Evolutionary conservation across 2,329 filamentous ascomycete species (phyloP).

Genomic region (Colletotrichum liaoningense): DNA sequence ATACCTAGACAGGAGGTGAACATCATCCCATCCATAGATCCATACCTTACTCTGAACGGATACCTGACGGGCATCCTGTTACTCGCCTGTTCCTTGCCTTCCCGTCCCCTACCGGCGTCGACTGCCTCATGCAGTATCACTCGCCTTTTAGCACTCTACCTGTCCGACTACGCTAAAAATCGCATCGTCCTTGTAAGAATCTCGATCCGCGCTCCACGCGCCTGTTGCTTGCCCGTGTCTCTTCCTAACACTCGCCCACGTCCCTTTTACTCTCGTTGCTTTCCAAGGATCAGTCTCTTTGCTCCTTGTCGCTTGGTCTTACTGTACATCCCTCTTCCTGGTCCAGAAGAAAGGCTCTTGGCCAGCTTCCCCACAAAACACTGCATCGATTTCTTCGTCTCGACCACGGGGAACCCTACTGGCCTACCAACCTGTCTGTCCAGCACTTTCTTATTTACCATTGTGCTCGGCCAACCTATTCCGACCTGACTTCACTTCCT

Average conservation of each 20-base stretch:
- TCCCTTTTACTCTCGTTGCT: slow-evolving; percentile 3
- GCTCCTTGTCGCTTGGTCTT: neutral
- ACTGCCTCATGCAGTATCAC: slow-evolving; percentile 30
- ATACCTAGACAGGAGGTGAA: neutral
- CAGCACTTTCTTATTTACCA: slow-evolving; percentile 20
- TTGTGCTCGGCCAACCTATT: slow-evolving; percentile 8
- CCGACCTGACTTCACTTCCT: neutral
- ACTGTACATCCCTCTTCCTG: neutral
- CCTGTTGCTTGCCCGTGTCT: slow-evolving; percentile 30
- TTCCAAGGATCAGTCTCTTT: neutral
- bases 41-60: too few species aligned
- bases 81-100: neutral
- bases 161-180: slow-evolving; percentile 32
- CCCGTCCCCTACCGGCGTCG: slow-evolving; percentile 10
- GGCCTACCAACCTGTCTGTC: neutral
- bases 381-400: slow-evolving; percentile 33
- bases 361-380: slow-evolving; percentile 31
- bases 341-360: slow-evolving; percentile 9
- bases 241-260: slow-evolving; percentile 12
- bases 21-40: neutral
- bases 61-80: neutral
- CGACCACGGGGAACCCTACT: slow-evolving; percentile 27
- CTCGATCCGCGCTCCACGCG: slow-evolving; percentile 34
- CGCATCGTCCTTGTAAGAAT: slow-evolving; percentile 26
- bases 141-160: slow-evolving; percentile 27